phyloP scores from a whole-genome alignment of 768 basidiomycete genomes.

The Antrodiella citrinella region DNA sequence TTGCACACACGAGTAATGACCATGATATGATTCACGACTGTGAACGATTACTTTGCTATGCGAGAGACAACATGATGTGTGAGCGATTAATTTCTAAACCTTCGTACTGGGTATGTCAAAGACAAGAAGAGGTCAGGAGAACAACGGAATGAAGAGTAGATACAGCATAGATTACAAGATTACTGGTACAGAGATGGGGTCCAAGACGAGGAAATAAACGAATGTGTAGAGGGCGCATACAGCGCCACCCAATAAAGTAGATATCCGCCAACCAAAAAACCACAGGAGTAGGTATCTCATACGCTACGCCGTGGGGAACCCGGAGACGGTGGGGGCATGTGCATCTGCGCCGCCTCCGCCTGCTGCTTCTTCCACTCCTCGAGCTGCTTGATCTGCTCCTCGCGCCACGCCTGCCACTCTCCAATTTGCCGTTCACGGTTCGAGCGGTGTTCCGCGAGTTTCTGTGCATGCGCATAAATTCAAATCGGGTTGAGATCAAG shows the following conservation, averaged over 20 bases:
- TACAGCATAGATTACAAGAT: not conserved
- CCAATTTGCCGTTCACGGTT: slow-evolving; percentile 24
- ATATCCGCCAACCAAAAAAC: too few relatives aligned
- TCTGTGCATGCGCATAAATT: slow-evolving; percentile 18
- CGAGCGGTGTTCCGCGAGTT: slow-evolving; percentile 20
- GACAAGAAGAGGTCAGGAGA: not conserved
- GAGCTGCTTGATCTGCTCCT: slow-evolving; percentile 43
- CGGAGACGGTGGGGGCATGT: not conserved
- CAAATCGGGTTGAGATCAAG: not conserved
- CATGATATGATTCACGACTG: not conserved
- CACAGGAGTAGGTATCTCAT: too few relatives aligned
- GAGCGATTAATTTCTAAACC: not conserved
- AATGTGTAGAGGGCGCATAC: too few relatives aligned
- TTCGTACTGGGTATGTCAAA: not conserved
- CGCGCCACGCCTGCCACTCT: slow-evolving; percentile 31
- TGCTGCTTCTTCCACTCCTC: slow-evolving; percentile 27
- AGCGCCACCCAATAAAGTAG: too few relatives aligned
- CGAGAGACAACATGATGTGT: not conserved
- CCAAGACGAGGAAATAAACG: too few relatives aligned
- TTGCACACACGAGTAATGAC: not conserved
- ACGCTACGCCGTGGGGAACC: not conserved
- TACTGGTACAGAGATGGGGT: not conserved
- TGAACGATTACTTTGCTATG: not conserved
- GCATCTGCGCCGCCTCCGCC: slow-evolving; percentile 21
- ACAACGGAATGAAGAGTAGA: not conserved